Percentiles rank a stretch among this genome's conserved stretches.
Evolutionary conservation across 2,329 filamentous ascomycete genomes (phyloP).

Genomic region (Ophiosphaerella narmari): DNA sequence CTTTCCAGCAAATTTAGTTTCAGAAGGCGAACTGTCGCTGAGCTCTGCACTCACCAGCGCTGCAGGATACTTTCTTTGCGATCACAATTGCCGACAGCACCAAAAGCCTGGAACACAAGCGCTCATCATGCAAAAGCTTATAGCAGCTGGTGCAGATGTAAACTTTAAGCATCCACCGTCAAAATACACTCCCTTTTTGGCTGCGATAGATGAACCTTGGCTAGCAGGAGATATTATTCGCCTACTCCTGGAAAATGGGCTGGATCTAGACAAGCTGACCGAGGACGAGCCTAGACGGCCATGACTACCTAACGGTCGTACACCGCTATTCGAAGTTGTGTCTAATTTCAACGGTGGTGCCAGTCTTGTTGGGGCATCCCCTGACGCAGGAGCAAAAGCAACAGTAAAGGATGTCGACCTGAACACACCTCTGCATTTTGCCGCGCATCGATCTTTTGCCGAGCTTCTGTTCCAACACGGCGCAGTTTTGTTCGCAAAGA

Average conservation of each 20-base stretch:
- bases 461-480: conserved; percentile 1
- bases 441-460: background rate
- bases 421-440: conserved; percentile 1
- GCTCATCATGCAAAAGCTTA: background rate
- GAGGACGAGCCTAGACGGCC: background rate
- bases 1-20: background rate
- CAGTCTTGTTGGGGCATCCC: conserved; percentile 1
- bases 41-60: background rate
- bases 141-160: conserved; percentile 4
- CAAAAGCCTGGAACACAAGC: background rate
- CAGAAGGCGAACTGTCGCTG: background rate
- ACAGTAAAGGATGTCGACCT: background rate
- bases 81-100: background rate
- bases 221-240: background rate
- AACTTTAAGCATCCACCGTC: background rate
- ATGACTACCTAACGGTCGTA: background rate
- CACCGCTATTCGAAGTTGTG: background rate
- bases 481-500: background rate
- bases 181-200: background rate
- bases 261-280: background rate
- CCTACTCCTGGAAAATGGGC: background rate
- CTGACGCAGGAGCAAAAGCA: conserved; percentile 1
- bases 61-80: background rate
- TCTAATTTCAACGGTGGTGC: background rate
- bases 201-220: background rate